A percentile compares a stretch with the other conserved stretches of the same genome.
Conservation (phyloP, 345 rosid species). For the Chamaenerion angustifolium region DNA sequence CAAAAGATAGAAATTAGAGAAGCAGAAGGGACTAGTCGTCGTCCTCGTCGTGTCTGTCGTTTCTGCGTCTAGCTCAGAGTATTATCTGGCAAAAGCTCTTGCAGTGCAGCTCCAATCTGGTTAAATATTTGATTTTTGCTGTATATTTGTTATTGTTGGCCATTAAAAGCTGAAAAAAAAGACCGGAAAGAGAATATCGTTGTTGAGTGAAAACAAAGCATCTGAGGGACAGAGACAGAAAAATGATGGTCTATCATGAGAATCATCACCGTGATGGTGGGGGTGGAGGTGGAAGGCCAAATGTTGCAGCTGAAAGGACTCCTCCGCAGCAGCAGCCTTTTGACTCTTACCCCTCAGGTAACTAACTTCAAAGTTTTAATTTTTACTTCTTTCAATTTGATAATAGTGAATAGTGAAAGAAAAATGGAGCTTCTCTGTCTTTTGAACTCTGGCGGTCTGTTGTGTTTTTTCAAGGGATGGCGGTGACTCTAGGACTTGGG, state of each 20-base stretch:
- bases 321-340: background rate
- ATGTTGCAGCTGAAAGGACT: constrained; percentile 1
- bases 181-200: no score
- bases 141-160: no score
- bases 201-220: no score
- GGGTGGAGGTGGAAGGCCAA: background rate
- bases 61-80: no score
- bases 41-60: background rate
- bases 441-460: constrained; percentile 3
- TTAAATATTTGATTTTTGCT: no score
- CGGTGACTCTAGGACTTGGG: constrained; percentile 15
- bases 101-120: no score
- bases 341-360: no score
- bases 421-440: background rate
- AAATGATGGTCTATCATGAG: constrained; percentile 18
- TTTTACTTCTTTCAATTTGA: background rate
- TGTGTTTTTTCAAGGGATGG: constrained; percentile 11
- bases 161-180: no score
- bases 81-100: no score
- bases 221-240: background rate
- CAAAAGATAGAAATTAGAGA: background rate
- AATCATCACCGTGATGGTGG: constrained; percentile 8
- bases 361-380: background rate
- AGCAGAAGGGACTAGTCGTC: background rate
- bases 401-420: background rate